Base-by-base conservation (phyloP, 2,329 filamentous ascomycete species). In the Ustulina deusta region DNA sequence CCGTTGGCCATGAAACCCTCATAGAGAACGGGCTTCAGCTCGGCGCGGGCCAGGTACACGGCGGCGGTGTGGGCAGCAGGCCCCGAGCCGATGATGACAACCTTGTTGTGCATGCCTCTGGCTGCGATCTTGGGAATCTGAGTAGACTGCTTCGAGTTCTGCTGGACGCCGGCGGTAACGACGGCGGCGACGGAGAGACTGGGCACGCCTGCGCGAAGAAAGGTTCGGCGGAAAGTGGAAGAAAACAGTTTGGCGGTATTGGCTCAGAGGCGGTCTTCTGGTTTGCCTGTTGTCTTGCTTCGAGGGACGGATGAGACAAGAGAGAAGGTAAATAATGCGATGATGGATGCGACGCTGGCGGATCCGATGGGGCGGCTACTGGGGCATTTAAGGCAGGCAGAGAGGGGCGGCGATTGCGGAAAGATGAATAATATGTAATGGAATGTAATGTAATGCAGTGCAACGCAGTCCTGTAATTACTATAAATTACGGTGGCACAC, bases 1-100 rank as follows among this genome's bases (percentile, higher is more conserved):
- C 95, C 96, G 78, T 97, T 96, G 76, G 96, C 96, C 80, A 99
- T 90, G 87, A 99, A 97, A 75, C 96, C 96, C 84, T 99, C 96
- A 80, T 98, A 99, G 74, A 99, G 87, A 71, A 97, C 92, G 71
- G 96, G 96, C 82, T 97, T 93, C 79, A 99, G 84, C 80, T 99
- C 95, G 69, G 96, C 96, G 79, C 96, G 92, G 55, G 94, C 92
- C 76, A 97, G 91, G 83, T 99, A 99, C 79, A 99, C 90, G 80
- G 96, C 96, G 70, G 96, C 96, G 54, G 96, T 99, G 84, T 99
- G 96, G 82, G 94, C 96, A 75, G 94, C 96, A 71, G 96, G 96
- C 85, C 96, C 96, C 70, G 96, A 99, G 85, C 96, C 94, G 83
- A 93, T 91, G 78, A 94, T 93, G 79, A 97, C 92, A 77, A 97